phyloP scores from a whole-genome alignment of 768 basidiomycete genomes.

The Thelephora ganbajun region DNA sequence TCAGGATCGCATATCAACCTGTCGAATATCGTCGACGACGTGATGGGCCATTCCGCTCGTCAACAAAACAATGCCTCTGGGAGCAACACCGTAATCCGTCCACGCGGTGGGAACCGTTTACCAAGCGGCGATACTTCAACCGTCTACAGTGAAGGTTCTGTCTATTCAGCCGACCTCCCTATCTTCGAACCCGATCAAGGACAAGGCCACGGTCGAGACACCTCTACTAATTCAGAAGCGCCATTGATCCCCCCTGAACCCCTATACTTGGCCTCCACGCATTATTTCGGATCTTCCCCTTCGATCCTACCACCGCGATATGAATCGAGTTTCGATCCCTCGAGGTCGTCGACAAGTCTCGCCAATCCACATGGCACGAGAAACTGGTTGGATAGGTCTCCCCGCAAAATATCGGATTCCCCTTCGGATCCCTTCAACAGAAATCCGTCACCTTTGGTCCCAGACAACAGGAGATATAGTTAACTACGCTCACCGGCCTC shows the following conservation, averaged over 20 bases:
- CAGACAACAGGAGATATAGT: no score
- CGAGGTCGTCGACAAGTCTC: not conserved
- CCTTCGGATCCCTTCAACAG: no score
- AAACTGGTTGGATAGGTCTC: not conserved
- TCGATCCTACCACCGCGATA: not conserved
- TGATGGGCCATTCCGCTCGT: no score
- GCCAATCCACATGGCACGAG: not conserved
- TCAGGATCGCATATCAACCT: conserved; percentile 14
- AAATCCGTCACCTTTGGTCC: no score
- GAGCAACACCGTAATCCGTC: not conserved
- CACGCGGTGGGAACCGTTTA: not conserved
- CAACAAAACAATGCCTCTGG: not conserved
- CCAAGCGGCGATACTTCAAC: not conserved
- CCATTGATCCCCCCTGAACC: not conserved
- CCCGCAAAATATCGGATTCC: not conserved
- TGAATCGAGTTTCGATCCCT: not conserved
- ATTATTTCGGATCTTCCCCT: not conserved
- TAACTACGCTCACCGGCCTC: no score
- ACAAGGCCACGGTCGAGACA: not conserved
- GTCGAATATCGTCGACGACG: conserved; percentile 14
- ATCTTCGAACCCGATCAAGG: not conserved
- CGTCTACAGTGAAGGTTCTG: not conserved
- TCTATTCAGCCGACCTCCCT: not conserved
- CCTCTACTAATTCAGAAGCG: not conserved
- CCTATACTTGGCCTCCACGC: not conserved